Evolutionary conservation across 2,329 filamentous ascomycete species (phyloP).

Genomic region (Colletotrichum chlorophyti): DNA sequence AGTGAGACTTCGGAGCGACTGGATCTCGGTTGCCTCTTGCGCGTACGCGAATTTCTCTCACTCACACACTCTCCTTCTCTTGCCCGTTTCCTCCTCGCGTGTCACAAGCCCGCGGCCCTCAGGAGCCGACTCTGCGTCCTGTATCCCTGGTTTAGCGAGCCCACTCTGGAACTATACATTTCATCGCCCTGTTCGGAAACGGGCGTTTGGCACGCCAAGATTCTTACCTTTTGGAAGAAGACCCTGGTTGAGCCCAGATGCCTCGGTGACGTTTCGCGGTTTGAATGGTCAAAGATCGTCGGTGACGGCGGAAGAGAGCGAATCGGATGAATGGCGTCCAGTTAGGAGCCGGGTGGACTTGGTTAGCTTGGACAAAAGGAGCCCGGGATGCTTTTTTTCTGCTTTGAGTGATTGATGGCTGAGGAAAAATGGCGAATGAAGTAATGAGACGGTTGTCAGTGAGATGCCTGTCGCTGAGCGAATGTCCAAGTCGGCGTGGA

Average conservation of each 20-base stretch:
- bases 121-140: conserved; percentile 1
- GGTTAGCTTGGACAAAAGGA: conserved; percentile 1
- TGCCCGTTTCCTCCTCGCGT: conserved; percentile 8
- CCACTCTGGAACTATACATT: background rate
- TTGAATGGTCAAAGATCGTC: conserved; percentile 16
- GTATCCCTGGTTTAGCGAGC: conserved; percentile 5
- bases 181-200: background rate
- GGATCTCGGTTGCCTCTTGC: conserved; percentile 17
- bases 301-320: conserved; percentile 1
- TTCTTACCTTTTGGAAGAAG: conserved; percentile 18
- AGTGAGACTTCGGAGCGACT: conserved; percentile 22
- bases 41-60: background rate
- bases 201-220: background rate
- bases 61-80: too few relatives aligned
- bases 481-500: background rate
- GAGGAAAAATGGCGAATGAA: background rate
- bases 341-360: background rate
- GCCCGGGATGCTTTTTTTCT: too few relatives aligned
- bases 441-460: conserved; percentile 13
- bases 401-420: background rate
- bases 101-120: too few relatives aligned
- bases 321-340: conserved; percentile 1
- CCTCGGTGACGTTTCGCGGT: conserved; percentile 9
- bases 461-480: conserved; percentile 4
- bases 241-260: background rate